These are phyloP conservation scores for Penicillium desertorum DNA, from an alignment of 495 filamentous ascomycete species.

Conservation along the genomic window DNA sequence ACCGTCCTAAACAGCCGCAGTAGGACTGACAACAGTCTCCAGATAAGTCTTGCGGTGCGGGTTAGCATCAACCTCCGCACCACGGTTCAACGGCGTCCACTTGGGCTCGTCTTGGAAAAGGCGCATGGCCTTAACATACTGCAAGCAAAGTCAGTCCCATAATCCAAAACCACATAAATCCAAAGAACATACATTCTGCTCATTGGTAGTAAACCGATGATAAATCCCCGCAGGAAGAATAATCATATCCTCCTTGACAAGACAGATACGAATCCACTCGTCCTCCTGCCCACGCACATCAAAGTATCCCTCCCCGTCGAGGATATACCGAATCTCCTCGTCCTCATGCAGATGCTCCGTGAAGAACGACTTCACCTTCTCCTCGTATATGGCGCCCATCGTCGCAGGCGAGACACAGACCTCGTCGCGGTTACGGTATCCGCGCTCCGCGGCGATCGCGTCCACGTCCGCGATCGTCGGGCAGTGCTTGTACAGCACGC, in stretches of 20 bases:
- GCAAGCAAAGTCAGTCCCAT: slow-evolving; percentile 20
- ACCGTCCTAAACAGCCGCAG: slow-evolving; percentile 31
- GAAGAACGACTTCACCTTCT: slow-evolving; percentile 92
- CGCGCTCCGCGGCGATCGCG: slow-evolving; percentile 66
- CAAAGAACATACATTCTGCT: slow-evolving; percentile 69
- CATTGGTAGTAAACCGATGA: slow-evolving; percentile 94
- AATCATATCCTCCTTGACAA: slow-evolving; percentile 73
- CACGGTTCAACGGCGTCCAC: slow-evolving; percentile 92
- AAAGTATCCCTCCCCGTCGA: slow-evolving; percentile 88
- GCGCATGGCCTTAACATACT: slow-evolving; percentile 96
- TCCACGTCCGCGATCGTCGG: slow-evolving; percentile 65
- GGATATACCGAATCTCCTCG: slow-evolving; percentile 97
- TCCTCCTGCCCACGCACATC: slow-evolving; percentile 73
- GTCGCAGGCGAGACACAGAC: slow-evolving; percentile 82
- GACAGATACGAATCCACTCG: slow-evolving; percentile 81
- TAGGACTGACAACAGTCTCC: slow-evolving; percentile 29
- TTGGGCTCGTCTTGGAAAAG: slow-evolving; percentile 99
- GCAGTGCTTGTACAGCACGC: slow-evolving; percentile 74
- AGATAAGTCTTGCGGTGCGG: slow-evolving; percentile 75
- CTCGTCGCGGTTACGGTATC: slow-evolving; percentile 94
- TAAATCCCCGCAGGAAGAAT: slow-evolving; percentile 96
- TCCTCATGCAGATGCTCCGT: slow-evolving; percentile 96
- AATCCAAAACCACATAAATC: background rate
- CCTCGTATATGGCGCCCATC: slow-evolving; percentile 79
- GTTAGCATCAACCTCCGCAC: slow-evolving; percentile 75